phyloP scores from a whole-genome alignment of 2,329 filamentous ascomycete genomes.

The Onygenales sp. region DNA sequence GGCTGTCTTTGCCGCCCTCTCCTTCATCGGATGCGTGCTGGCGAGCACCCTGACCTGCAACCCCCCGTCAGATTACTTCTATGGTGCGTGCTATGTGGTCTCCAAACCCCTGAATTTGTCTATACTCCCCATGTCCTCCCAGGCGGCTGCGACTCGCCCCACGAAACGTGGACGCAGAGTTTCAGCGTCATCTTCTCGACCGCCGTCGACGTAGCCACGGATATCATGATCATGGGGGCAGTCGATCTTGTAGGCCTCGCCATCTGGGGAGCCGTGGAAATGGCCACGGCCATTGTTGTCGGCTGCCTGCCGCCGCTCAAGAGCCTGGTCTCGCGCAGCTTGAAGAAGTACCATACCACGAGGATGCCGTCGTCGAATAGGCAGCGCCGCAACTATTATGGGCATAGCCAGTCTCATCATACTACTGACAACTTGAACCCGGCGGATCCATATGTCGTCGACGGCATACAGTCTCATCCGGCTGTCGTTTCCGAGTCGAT shows the following conservation, averaged over 20 bases:
- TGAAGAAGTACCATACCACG: no score
- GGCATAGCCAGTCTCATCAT: no score
- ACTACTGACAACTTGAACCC: no score
- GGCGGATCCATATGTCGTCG: no score
- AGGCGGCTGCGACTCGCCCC: not conserved
- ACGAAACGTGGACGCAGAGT: not conserved
- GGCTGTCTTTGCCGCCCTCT: not conserved
- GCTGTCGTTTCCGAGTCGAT: no score
- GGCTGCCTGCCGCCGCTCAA: not conserved
- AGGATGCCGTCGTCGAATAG: no score
- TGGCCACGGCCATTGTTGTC: not conserved
- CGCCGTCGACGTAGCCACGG: conserved; percentile 26
- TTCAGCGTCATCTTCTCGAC: not conserved
- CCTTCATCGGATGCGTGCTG: not conserved
- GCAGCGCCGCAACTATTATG: no score
- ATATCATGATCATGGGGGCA: conserved; percentile 31
- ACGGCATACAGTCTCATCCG: no score
- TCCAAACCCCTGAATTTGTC: not conserved
- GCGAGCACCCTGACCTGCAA: not conserved
- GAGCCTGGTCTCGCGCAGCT: not conserved
- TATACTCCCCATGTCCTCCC: not conserved
- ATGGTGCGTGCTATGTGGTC: not conserved
- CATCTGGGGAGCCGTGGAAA: not conserved
- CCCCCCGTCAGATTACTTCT: not conserved
- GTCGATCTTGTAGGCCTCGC: not conserved